Percentiles rank a stretch among this genome's conserved stretches.
These are phyloP conservation scores for Pythium apleroticum DNA, from an alignment of 352 stramenopile genomes.

Conservation along the genomic window DNA sequence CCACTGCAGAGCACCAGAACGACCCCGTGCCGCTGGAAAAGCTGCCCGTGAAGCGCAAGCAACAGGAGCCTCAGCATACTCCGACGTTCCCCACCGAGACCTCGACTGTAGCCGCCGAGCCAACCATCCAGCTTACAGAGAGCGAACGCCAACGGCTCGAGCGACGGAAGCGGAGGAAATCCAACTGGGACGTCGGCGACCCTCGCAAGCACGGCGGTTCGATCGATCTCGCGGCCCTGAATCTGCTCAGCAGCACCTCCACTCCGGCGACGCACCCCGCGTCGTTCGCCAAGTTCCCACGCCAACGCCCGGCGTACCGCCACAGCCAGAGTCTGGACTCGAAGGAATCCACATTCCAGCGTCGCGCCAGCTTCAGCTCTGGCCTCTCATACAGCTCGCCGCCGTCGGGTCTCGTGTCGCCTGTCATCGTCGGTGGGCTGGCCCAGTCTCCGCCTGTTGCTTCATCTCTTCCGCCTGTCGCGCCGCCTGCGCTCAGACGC, in stretches of 20 bases:
- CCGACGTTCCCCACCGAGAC: too few species aligned
- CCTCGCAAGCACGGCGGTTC: constrained; percentile 37
- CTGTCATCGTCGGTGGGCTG: too few species aligned
- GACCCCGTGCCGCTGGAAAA: background rate
- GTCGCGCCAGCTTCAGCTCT: constrained; percentile 2
- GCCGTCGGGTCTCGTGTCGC: background rate
- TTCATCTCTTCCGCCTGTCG: background rate
- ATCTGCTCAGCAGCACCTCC: constrained; percentile 26
- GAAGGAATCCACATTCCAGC: constrained; percentile 42
- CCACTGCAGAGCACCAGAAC: background rate
- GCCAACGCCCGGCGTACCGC: constrained; percentile 51
- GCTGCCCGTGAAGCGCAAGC: background rate
- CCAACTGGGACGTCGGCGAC: constrained; percentile 84
- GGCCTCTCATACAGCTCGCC: background rate
- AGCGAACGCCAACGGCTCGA: constrained; percentile 63
- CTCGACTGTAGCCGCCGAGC: constrained; percentile 26
- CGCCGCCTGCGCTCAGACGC: constrained; percentile 4
- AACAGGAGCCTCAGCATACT: background rate
- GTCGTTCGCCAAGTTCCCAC: constrained; percentile 60
- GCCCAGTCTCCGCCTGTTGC: background rate
- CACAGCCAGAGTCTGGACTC: constrained; percentile 69
- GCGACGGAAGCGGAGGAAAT: constrained; percentile 64
- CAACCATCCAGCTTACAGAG: constrained; percentile 36
- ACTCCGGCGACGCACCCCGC: constrained; percentile 39
- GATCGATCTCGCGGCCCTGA: constrained; percentile 21